These are phyloP conservation scores for Thermothielavioides terrestris DNA, from an alignment of 495 filamentous ascomycete species.

Conservation along the genomic window DNA sequence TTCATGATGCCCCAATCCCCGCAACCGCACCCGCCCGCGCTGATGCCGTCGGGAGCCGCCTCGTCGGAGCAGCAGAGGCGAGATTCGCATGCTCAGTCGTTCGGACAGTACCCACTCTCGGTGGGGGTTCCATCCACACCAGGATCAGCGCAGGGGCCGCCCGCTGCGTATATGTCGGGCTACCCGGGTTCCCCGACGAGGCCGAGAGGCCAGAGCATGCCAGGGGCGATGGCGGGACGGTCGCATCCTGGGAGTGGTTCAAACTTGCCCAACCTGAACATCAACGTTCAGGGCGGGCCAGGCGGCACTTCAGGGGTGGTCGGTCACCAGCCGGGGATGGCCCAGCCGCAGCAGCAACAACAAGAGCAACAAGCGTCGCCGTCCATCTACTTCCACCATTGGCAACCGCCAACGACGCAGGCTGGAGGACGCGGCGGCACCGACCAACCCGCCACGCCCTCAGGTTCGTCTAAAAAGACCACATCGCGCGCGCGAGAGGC, in stretches of 20 bases:
- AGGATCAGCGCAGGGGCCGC: constrained; percentile 33
- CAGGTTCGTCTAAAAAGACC: constrained; percentile 53
- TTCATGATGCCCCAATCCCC: constrained; percentile 47
- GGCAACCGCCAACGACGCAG: constrained; percentile 68
- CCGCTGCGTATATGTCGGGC: constrained; percentile 22
- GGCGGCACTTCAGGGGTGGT: constrained; percentile 11
- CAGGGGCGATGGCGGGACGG: constrained; percentile 21
- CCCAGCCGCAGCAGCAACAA: constrained; percentile 25
- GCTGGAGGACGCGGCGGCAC: constrained; percentile 39
- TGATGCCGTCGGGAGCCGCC: constrained; percentile 40
- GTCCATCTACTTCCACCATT: constrained; percentile 84
- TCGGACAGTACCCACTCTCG: constrained; percentile 36
- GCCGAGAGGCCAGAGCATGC: constrained; percentile 33
- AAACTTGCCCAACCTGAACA: constrained; percentile 27
- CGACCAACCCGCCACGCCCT: constrained; percentile 55
- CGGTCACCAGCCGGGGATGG: constrained; percentile 25
- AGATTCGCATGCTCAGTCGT: constrained; percentile 35
- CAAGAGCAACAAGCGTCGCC: constrained; percentile 45
- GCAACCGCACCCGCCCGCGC: constrained; percentile 43
- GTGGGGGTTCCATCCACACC: constrained; percentile 38
- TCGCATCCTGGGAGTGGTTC: constrained; percentile 15
- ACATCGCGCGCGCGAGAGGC: constrained; percentile 42
- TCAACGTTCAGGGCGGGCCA: constrained; percentile 22
- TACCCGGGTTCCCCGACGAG: constrained; percentile 38
- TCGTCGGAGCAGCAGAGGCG: constrained; percentile 39